Evolutionary conservation across 768 basidiomycete genomes (phyloP).

Genomic region (Dictyophora rubrovolvata): DNA sequence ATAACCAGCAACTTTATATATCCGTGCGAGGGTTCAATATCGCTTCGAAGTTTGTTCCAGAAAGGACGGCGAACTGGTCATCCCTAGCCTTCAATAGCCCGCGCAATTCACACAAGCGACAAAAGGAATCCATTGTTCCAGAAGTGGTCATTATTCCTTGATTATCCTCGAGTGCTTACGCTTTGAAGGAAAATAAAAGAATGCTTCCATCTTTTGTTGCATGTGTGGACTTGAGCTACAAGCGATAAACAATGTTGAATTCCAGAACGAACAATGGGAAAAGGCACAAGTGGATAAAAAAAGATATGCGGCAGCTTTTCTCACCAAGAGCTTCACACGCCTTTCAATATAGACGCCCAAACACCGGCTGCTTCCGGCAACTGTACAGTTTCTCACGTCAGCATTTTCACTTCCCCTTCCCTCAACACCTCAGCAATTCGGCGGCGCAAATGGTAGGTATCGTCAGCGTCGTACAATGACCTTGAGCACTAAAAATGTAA

Average conservation of each 20-base stretch:
- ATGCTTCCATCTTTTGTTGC: background rate
- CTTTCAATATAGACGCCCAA: background rate
- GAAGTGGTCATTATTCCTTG: background rate
- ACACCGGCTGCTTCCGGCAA: background rate
- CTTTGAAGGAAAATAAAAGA: background rate
- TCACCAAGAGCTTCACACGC: background rate
- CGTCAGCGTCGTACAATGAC: background rate
- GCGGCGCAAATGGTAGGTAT: background rate
- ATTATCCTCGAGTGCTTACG: background rate
- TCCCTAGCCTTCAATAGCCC: too few species aligned
- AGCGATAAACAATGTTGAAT: background rate
- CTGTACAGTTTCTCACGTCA: conserved; percentile 9
- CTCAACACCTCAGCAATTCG: background rate
- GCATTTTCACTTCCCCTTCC: conserved; percentile 3
- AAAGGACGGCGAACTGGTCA: too few species aligned
- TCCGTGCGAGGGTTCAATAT: too few species aligned
- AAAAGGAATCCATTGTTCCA: background rate
- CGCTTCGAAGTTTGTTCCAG: too few species aligned
- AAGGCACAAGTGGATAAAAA: background rate
- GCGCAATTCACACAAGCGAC: too few species aligned
- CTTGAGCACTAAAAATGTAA: background rate
- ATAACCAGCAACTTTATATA: too few species aligned
- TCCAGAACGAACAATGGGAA: background rate
- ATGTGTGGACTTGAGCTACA: background rate
- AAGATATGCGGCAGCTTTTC: background rate